Evolutionary conservation across 2,329 filamentous ascomycete genomes (phyloP).

Genomic region (Colletotrichum musae): DNA sequence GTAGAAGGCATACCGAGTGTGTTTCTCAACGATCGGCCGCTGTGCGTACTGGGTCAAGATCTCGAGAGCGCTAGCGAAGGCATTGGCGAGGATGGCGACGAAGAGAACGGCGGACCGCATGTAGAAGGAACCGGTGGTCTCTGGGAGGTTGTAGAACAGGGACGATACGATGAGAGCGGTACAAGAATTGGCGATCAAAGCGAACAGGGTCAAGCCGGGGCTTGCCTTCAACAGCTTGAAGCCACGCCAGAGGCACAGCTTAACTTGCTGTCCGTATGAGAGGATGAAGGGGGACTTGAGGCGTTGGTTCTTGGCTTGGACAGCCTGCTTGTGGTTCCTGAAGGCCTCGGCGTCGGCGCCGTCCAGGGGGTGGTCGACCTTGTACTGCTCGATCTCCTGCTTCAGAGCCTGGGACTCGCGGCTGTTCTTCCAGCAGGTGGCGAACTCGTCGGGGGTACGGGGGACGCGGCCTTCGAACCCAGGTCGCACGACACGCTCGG

Average conservation of each 20-base stretch:
- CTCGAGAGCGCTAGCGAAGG: conserved; percentile 56
- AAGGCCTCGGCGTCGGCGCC: conserved; percentile 32
- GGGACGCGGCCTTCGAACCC: conserved; percentile 48
- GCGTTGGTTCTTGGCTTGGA: conserved; percentile 55
- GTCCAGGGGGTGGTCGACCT: conserved; percentile 24
- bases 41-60: conserved; percentile 45
- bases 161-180: conserved; percentile 67
- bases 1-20: conserved; percentile 49
- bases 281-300: conserved; percentile 66
- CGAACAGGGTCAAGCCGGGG: conserved; percentile 54
- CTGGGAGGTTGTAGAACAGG: conserved; percentile 63
- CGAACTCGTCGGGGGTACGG: conserved; percentile 51
- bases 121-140: conserved; percentile 61
- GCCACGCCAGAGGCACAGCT: conserved; percentile 58
- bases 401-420: conserved; percentile 46
- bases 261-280: conserved; percentile 61
- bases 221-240: conserved; percentile 58
- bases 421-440: conserved; percentile 47
- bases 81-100: conserved; percentile 68
- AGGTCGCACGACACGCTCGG: conserved; percentile 46
- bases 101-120: conserved; percentile 65
- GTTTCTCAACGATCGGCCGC: conserved; percentile 48
- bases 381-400: conserved; percentile 49
- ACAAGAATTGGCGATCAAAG: conserved; percentile 59
- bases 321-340: conserved; percentile 26